Evolutionary conservation across 2,329 filamentous ascomycete species (phyloP).

Genomic region (Colletotrichum horii): DNA sequence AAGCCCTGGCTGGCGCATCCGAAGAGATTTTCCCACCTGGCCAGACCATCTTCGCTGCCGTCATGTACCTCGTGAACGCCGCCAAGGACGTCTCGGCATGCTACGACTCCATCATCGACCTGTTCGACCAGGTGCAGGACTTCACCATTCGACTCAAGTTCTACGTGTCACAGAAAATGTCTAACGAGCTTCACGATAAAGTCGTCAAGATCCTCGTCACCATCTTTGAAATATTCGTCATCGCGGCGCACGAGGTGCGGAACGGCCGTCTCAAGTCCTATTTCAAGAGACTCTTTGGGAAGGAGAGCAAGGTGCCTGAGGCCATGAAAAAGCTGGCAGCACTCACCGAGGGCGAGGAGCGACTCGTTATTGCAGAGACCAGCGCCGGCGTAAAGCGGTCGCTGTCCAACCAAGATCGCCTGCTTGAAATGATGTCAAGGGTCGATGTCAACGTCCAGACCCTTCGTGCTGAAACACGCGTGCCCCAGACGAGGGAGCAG

Average conservation of each 20-base stretch:
- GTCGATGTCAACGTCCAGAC: conserved; percentile 38
- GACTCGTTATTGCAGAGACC: conserved; percentile 49
- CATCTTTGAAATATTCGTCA: conserved; percentile 49
- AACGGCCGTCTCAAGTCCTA: conserved; percentile 46
- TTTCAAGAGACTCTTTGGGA: conserved; percentile 43
- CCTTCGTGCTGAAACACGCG: conserved; percentile 35
- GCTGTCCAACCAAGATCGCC: conserved; percentile 39
- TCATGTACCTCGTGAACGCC: conserved; percentile 46
- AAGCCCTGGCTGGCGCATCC: conserved; percentile 39
- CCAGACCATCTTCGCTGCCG: conserved; percentile 46
- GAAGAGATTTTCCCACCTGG: conserved; percentile 45
- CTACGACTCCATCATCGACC: conserved; percentile 49
- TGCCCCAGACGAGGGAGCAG: conserved; percentile 30
- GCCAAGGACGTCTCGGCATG: conserved; percentile 48
- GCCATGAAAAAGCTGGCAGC: conserved; percentile 44
- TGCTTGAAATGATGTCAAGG: conserved; percentile 33
- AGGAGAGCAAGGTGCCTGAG: conserved; percentile 42
- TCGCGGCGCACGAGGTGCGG: conserved; percentile 45
- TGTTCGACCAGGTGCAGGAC: conserved; percentile 48
- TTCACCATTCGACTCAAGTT: conserved; percentile 47
- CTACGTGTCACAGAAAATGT: conserved; percentile 44
- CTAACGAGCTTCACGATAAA: conserved; percentile 40
- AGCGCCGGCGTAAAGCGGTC: conserved; percentile 40
- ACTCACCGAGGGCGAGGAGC: conserved; percentile 45
- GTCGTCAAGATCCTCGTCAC: conserved; percentile 46